These are phyloP conservation scores for Lentinula raphanica DNA, from an alignment of 768 basidiomycete species.

Conservation along the genomic window DNA sequence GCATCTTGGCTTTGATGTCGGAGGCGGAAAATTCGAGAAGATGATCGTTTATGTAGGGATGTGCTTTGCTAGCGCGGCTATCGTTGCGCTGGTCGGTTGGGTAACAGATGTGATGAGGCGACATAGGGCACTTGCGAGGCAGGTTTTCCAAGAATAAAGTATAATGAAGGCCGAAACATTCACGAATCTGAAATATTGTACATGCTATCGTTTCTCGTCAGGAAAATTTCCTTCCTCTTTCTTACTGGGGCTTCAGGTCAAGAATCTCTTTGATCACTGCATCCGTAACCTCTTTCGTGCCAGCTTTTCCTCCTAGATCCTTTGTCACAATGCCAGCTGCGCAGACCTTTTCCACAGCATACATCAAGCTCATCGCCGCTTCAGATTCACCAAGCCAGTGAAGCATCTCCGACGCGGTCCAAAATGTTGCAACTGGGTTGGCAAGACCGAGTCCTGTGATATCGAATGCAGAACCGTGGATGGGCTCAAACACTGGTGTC, in stretches of 20 bases:
- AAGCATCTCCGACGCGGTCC: conserved; percentile 51
- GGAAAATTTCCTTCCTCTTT: too few relatives aligned
- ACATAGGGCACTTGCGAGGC: neutral
- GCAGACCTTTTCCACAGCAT: conserved; percentile 32
- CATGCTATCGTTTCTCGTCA: too few relatives aligned
- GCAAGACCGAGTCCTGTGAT: conserved; percentile 50
- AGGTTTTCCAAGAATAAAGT: neutral
- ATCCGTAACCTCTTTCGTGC: neutral
- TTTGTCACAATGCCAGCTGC: conserved; percentile 7
- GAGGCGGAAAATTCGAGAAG: conserved; percentile 18
- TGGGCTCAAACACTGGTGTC: conserved; percentile 40
- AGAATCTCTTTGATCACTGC: conserved; percentile 6
- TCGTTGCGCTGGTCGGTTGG: conserved; percentile 10
- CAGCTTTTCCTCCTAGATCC: conserved; percentile 11
- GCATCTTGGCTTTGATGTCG: conserved; percentile 18
- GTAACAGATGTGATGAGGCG: neutral
- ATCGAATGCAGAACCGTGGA: conserved; percentile 55
- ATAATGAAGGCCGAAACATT: too few relatives aligned
- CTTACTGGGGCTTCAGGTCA: neutral
- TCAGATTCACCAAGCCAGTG: conserved; percentile 35
- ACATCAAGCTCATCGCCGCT: conserved; percentile 34
- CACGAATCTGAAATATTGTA: too few relatives aligned
- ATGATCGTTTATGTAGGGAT: conserved; percentile 25
- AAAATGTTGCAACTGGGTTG: conserved; percentile 53
- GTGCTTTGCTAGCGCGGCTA: conserved; percentile 25